Conservation (phyloP, 768 basidiomycete species). For the Multifurca ochricompacta region DNA sequence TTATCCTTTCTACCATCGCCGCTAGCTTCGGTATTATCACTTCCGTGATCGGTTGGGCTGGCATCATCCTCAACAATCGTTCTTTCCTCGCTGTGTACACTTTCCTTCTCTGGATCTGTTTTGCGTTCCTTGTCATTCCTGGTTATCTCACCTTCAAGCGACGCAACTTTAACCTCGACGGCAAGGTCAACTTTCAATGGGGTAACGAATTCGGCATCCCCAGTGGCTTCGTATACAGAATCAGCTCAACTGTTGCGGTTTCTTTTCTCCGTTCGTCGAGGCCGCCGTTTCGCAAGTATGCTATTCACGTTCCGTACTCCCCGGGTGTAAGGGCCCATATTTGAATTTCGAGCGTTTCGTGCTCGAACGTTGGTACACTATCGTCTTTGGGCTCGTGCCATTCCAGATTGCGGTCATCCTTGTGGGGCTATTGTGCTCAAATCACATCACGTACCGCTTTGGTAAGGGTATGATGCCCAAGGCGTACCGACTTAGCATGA, state of each 20-base stretch:
- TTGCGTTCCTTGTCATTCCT: constrained; percentile 62
- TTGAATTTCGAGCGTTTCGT: constrained; percentile 47
- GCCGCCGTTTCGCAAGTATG: constrained; percentile 69
- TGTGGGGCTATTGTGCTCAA: constrained; percentile 60
- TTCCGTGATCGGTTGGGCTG: constrained; percentile 67
- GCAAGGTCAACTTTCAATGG: constrained; percentile 76
- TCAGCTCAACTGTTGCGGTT: constrained; percentile 71
- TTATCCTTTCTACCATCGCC: constrained; percentile 64
- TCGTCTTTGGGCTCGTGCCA: constrained; percentile 59
- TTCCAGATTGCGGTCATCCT: constrained; percentile 58
- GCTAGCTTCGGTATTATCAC: constrained; percentile 53
- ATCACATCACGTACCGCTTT: constrained; percentile 81
- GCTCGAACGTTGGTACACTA: constrained; percentile 57
- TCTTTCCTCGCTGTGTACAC: constrained; percentile 70
- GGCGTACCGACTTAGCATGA: constrained; percentile 66
- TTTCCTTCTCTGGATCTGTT: constrained; percentile 64
- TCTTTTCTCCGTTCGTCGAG: constrained; percentile 72
- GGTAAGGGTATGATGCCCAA: constrained; percentile 87
- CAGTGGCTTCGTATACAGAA: constrained; percentile 68
- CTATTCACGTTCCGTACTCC: constrained; percentile 61
- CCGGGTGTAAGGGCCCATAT: constrained; percentile 67
- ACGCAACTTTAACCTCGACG: constrained; percentile 70
- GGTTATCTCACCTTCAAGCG: constrained; percentile 76
- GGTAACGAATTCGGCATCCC: constrained; percentile 47
- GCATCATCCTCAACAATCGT: constrained; percentile 78